A percentile compares a stretch with the other conserved stretches of the same genome.
These are phyloP conservation scores for Fraxinus greggii DNA, from an alignment of 305 asterid species.

Conservation along the genomic window DNA sequence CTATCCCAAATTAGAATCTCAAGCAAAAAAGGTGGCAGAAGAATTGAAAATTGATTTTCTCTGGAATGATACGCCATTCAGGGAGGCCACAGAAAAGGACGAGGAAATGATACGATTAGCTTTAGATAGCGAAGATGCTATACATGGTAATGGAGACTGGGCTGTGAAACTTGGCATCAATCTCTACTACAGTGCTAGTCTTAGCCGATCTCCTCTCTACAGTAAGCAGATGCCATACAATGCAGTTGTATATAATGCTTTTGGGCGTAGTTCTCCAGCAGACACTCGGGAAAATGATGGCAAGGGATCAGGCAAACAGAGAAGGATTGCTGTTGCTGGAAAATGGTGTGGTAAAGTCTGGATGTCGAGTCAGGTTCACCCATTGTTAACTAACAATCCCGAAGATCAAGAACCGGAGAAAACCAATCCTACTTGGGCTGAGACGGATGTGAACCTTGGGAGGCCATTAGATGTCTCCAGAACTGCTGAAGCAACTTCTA, in stretches of 20 bases:
- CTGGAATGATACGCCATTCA: conserved; percentile 66
- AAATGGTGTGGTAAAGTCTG: conserved; percentile 99
- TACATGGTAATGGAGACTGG: conserved; percentile 96
- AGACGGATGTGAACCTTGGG: conserved; percentile 45
- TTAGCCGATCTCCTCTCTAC: conserved; percentile 94
- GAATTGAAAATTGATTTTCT: conserved; percentile 49
- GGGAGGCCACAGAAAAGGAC: conserved; percentile 63
- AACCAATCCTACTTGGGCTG: conserved; percentile 24
- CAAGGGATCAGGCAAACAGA: conserved; percentile 60
- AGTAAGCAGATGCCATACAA: conserved; percentile 96
- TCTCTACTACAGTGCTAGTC: conserved; percentile 90
- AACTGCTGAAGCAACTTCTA: conserved; percentile 33
- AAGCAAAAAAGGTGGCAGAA: conserved; percentile 74
- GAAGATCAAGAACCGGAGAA: conserved; percentile 43
- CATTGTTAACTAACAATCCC: conserved; percentile 51
- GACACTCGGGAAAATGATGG: conserved; percentile 39
- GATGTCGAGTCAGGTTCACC: conserved; percentile 94
- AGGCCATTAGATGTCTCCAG: conserved; percentile 34
- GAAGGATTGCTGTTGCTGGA: conserved; percentile 78
- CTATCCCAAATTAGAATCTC: conserved; percentile 75
- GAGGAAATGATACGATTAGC: conserved; percentile 68
- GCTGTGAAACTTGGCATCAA: conserved; percentile 93
- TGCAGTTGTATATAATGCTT: conserved; percentile 63
- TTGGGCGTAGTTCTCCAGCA: conserved; percentile 63
- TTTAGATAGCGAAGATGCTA: conserved; percentile 73